Percentiles rank a stretch among this genome's conserved stretches.
phyloP scores from a whole-genome alignment of 176 grass and related monocot species.

The Avena atlantica region DNA sequence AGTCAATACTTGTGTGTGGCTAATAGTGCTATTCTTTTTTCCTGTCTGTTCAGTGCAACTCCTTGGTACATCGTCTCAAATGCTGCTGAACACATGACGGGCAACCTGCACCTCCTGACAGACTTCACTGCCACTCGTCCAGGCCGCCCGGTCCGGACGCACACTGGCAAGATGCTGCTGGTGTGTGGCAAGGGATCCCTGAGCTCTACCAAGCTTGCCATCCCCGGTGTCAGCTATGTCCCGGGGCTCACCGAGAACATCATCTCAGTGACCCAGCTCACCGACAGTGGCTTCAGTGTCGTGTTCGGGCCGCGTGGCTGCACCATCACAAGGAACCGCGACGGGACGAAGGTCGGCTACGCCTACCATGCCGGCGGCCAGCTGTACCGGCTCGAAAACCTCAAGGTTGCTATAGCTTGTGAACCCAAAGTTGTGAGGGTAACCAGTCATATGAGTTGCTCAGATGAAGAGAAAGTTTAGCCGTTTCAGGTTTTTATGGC shows the following conservation, averaged over 20 bases:
- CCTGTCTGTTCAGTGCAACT: neutral
- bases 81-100: slow-evolving; percentile 36
- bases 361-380: neutral
- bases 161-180: slow-evolving; percentile 5
- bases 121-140: slow-evolving; percentile 6
- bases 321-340: neutral
- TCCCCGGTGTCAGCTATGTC: slow-evolving; percentile 15
- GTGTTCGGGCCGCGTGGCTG: neutral
- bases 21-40: neutral
- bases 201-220: neutral
- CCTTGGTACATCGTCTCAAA: slow-evolving; percentile 27
- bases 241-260: slow-evolving; percentile 33
- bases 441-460: neutral
- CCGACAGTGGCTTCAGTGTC: neutral
- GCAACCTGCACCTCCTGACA: slow-evolving; percentile 3
- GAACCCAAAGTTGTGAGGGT: neutral
- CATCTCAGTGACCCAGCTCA: slow-evolving; percentile 33
- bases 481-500: neutral
- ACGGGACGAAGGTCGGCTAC: neutral
- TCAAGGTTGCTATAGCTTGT: neutral
- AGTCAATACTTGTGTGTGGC: neutral
- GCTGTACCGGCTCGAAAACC: slow-evolving; percentile 24
- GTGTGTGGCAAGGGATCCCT: slow-evolving; percentile 27
- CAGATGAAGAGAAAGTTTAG: neutral
- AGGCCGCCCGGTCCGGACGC: neutral